Conservation (phyloP, 495 filamentous ascomycete species). For the Aspergillus affinis region DNA sequence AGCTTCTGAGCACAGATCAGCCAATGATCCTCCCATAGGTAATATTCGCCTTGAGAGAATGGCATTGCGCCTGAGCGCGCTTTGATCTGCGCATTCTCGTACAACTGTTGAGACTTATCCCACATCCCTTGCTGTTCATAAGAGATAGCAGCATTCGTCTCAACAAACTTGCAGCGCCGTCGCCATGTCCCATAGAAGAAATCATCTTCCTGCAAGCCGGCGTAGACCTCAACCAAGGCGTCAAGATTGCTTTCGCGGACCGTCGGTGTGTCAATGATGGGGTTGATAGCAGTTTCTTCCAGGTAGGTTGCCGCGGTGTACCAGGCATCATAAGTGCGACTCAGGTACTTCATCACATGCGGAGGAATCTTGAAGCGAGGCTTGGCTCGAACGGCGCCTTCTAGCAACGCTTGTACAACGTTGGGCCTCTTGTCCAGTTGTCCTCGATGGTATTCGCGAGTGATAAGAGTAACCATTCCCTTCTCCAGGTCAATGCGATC, state of each 20-base stretch:
- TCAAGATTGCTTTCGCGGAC: slow-evolving; percentile 94
- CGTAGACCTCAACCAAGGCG: slow-evolving; percentile 87
- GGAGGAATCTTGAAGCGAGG: slow-evolving; percentile 90
- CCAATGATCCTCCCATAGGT: slow-evolving; percentile 99
- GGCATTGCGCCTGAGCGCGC: slow-evolving; percentile 89
- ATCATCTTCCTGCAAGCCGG: slow-evolving; percentile 87
- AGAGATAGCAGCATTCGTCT: slow-evolving; percentile 93
- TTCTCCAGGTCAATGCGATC: slow-evolving; percentile 90
- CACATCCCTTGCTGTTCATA: slow-evolving; percentile 99
- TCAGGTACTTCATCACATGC: slow-evolving; percentile 91
- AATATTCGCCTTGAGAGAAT: slow-evolving; percentile 95
- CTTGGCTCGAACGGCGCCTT: slow-evolving; percentile 75
- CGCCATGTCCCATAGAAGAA: slow-evolving; percentile 98
- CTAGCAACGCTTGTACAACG: slow-evolving; percentile 85
- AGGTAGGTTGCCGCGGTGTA: slow-evolving; percentile 83
- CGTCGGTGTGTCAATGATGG: slow-evolving; percentile 75
- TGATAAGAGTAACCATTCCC: slow-evolving; percentile 79
- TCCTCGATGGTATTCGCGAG: slow-evolving; percentile 91
- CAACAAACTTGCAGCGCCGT: slow-evolving; percentile 88
- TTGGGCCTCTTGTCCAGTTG: slow-evolving; percentile 94
- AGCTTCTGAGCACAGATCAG: slow-evolving; percentile 95
- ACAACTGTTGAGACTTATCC: slow-evolving; percentile 96
- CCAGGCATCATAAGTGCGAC: slow-evolving; percentile 91
- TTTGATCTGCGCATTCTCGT: slow-evolving; percentile 95
- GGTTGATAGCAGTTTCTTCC: slow-evolving; percentile 79